Evolutionary conservation across 2,329 filamentous ascomycete species (phyloP).

Genomic region (Byssothecium circinans): DNA sequence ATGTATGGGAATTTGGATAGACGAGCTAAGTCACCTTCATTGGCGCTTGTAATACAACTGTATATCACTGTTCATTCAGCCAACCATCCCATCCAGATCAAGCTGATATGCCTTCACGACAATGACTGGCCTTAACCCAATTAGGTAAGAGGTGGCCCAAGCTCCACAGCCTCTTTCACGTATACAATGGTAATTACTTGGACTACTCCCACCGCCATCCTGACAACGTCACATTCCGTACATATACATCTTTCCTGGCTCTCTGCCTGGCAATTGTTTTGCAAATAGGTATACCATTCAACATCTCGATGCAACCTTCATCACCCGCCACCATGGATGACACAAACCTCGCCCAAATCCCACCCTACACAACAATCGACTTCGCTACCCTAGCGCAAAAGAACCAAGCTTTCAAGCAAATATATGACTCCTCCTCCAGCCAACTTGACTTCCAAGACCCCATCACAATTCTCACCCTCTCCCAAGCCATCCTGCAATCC

Average conservation of each 20-base stretch:
- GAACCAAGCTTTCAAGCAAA: conserved; percentile 62
- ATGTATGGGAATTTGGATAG: no score
- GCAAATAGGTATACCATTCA: no score
- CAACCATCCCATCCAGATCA: neutral
- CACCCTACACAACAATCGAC: conserved; percentile 60
- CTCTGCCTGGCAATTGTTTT: no score
- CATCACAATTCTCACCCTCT: conserved; percentile 71
- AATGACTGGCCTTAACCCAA: conserved; percentile 14
- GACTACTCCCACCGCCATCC: no score
- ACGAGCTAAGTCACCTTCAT: conserved; percentile 1
- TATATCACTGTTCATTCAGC: neutral
- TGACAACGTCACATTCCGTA: no score
- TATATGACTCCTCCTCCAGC: conserved; percentile 48
- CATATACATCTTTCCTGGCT: no score
- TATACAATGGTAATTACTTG: neutral
- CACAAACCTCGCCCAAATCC: neutral
- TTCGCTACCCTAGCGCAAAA: conserved; percentile 63
- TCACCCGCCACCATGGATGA: neutral
- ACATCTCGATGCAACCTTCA: neutral
- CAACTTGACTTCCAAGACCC: conserved; percentile 82
- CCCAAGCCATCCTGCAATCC: conserved; percentile 72
- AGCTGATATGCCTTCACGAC: no score
- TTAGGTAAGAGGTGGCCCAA: conserved; percentile 20
- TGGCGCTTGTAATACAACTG: neutral
- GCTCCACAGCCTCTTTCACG: conserved; percentile 5